Evolutionary conservation across 805 yeast genomes (phyloP), one percentile per base, ranked within the genome.

Genomic region (Teunomyces pallodes): DNA sequence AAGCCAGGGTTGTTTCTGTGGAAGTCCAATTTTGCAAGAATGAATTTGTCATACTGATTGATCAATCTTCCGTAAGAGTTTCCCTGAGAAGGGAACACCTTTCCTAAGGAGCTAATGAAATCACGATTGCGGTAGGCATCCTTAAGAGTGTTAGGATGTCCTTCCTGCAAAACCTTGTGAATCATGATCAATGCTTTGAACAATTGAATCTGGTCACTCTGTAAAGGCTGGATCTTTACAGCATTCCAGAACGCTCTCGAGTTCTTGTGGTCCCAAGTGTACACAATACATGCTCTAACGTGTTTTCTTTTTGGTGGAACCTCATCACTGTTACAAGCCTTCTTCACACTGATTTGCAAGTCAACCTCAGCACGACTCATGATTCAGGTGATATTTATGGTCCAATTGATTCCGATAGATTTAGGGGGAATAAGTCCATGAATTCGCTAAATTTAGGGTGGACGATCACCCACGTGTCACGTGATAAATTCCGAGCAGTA

Each of bases 111-210:
- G 47, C 83, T 80, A 42, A 92, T 75, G 84, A 95, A 92, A 45
- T 83, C 86, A 44, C 83, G 72, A 62, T 90, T 89, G 52, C 82
- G 75, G 59, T 82, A 86, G 1, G 90, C 97, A 58, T 90, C 97
- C 45, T 80, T 76, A 58, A 92, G 70, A 5, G 89, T 83, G 26
- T 88, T 79, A 10, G 90, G 90, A 64, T 92, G 98, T n/a, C 99
- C 99, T 67, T 92, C 99, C 65, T 94, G 98, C n/a, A 92, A 70
- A 5, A 94, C 92, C 60, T 92, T 91, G 60, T 92, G 98, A 42
- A 90, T 77, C 54, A 88, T 78, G 46, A 91, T 87, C 61, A 94
- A 72, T 12, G 95, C 84, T 64, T 92, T 92, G 72, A 90, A 91
- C 52, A 87, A 67, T 66, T 87, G 96, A 13, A 91, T 79, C 55